These are phyloP conservation scores for Podosphaera fusca DNA, from an alignment of 2,329 filamentous ascomycete genomes.

Conservation along the genomic window DNA sequence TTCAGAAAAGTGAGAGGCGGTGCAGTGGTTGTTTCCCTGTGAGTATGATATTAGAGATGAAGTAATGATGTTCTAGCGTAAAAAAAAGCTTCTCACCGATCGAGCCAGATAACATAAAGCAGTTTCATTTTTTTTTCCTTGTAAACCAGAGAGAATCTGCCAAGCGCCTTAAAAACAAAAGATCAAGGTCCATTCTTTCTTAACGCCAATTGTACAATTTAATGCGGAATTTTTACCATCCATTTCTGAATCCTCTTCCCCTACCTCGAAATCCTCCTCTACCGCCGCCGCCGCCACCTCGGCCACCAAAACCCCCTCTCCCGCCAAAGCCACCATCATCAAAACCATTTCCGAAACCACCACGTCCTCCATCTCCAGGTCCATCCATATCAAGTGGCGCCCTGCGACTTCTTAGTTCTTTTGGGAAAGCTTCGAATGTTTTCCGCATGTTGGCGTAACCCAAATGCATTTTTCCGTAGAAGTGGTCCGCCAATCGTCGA, in stretches of 20 bases:
- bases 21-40: too few species aligned
- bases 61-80: too few species aligned
- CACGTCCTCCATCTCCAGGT: conserved; percentile 28
- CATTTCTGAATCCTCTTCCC: conserved; percentile 11
- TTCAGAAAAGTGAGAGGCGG: too few species aligned
- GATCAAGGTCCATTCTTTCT: too few species aligned
- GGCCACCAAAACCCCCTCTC: conserved; percentile 19
- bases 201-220: too few species aligned
- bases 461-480: conserved; percentile 98
- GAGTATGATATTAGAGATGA: too few species aligned
- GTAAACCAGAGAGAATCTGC: too few species aligned
- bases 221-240: conserved; percentile 1
- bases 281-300: conserved; percentile 8
- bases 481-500: conserved; percentile 79
- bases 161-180: too few species aligned
- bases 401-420: conserved; percentile 56
- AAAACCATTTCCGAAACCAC: conserved; percentile 29
- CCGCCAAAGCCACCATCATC: conserved; percentile 19
- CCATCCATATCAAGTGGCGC: conserved; percentile 32
- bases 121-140: too few species aligned
- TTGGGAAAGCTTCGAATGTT: conserved; percentile 66
- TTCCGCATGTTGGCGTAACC: conserved; percentile 97
- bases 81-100: too few species aligned
- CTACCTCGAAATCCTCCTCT: conserved; percentile 11
- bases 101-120: too few species aligned